phyloP scores from a whole-genome alignment of 1,139 yeast genomes.

The Pichia cactophila region DNA sequence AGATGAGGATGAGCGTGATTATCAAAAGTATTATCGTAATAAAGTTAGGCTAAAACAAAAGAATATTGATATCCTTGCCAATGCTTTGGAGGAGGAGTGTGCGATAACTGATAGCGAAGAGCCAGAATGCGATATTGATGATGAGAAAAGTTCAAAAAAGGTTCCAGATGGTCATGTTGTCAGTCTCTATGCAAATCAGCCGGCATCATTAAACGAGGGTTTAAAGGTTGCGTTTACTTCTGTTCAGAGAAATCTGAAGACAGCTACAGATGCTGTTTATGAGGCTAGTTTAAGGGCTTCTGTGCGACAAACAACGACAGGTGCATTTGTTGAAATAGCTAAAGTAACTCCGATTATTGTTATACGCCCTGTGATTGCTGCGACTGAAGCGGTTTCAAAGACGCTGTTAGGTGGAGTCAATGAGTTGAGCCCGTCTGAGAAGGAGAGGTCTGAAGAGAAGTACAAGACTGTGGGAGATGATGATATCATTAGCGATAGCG shows the following conservation, averaged over 20 bases:
- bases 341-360: slow-evolving; percentile 75
- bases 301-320: slow-evolving; percentile 57
- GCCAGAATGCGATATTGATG: slow-evolving; percentile 15
- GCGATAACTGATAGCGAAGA: slow-evolving; percentile 1
- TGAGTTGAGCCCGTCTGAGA: slow-evolving; percentile 61
- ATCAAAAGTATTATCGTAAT: slow-evolving; percentile 7
- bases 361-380: slow-evolving; percentile 83
- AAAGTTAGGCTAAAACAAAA: background rate
- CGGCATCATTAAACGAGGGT: slow-evolving; percentile 63
- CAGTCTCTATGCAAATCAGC: slow-evolving; percentile 83
- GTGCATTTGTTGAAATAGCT: slow-evolving; percentile 60
- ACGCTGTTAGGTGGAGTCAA: slow-evolving; percentile 80
- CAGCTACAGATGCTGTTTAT: slow-evolving; percentile 59
- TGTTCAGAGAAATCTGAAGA: slow-evolving; percentile 56
- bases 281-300: slow-evolving; percentile 55
- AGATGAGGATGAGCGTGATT: slow-evolving; percentile 22
- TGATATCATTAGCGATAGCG: background rate
- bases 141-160: slow-evolving; percentile 19
- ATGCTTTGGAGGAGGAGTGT: slow-evolving; percentile 15
- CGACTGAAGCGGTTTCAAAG: slow-evolving; percentile 82
- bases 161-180: slow-evolving; percentile 35
- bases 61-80: background rate
- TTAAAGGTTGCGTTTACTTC: slow-evolving; percentile 64
- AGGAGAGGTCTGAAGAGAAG: slow-evolving; percentile 43
- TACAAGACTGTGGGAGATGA: slow-evolving; percentile 29